phyloP scores from a whole-genome alignment of 2,329 filamentous ascomycete species.

The Epichloe coenophiala region DNA sequence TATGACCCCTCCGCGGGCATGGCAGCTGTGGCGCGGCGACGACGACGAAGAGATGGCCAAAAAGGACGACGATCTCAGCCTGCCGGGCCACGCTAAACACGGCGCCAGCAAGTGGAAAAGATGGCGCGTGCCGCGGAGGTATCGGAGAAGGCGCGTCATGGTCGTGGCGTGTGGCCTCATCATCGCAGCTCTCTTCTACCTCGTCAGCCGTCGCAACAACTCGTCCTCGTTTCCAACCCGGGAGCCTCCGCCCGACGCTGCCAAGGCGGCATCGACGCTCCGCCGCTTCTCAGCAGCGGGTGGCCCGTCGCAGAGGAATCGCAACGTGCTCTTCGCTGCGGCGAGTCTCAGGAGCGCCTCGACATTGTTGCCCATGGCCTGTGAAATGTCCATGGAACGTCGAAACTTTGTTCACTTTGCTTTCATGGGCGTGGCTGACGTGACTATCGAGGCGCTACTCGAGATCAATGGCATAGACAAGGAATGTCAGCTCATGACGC shows the following conservation, averaged over 20 bases:
- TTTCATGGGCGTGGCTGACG: constrained; percentile 58
- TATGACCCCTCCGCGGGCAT: constrained; percentile 4
- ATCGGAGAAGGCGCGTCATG: constrained; percentile 39
- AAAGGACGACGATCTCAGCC: constrained; percentile 43
- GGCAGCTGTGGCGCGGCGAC: constrained; percentile 23
- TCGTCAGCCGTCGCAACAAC: constrained; percentile 10
- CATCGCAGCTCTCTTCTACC: constrained; percentile 41
- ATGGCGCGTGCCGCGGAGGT: constrained; percentile 32
- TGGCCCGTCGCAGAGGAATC: constrained; percentile 39
- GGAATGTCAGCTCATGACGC: constrained; percentile 50
- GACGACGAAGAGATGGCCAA: constrained; percentile 42
- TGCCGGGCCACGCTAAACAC: constrained; percentile 10
- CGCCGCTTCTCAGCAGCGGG: constrained; percentile 41
- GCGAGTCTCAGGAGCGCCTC: constrained; percentile 62
- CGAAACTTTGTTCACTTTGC: constrained; percentile 71
- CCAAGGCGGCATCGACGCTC: constrained; percentile 32
- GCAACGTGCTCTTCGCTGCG: constrained; percentile 68
- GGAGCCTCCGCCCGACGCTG: background rate
- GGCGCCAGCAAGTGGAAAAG: constrained; percentile 24
- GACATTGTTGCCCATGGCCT: constrained; percentile 66
- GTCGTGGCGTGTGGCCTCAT: constrained; percentile 31
- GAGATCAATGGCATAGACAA: constrained; percentile 67
- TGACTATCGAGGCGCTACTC: constrained; percentile 55
- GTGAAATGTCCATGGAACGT: constrained; percentile 62
- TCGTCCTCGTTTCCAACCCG: constrained; percentile 11